Evolutionary conservation across 768 basidiomycete genomes (phyloP).

Genomic region (Boletus vermiculosoides): DNA sequence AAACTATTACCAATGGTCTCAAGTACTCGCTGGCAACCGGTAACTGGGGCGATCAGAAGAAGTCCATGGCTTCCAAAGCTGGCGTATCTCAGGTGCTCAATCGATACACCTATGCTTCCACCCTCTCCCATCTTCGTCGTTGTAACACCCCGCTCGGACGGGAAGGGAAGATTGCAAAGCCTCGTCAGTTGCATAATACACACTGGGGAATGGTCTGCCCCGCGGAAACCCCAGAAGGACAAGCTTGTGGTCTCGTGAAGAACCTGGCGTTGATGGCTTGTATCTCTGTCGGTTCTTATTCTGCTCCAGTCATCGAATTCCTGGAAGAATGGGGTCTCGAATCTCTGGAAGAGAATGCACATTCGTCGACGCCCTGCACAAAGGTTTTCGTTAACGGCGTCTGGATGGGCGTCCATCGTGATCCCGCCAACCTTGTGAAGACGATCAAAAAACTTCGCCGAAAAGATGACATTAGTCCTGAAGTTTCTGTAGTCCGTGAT

Average conservation of each 20-base stretch:
- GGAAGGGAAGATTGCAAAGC: constrained; percentile 98
- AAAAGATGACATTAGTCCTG: constrained; percentile 92
- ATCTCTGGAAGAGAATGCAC: constrained; percentile 90
- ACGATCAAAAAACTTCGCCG: constrained; percentile 91
- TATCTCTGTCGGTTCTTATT: constrained; percentile 95
- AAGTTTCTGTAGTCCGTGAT: constrained; percentile 97
- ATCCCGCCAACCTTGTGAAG: constrained; percentile 87
- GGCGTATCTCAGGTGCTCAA: constrained; percentile 99
- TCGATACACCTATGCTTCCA: constrained; percentile 98
- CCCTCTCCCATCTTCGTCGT: constrained; percentile 94
- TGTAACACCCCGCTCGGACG: constrained; percentile 98
- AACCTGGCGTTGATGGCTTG: constrained; percentile 97
- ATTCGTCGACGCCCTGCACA: constrained; percentile 78
- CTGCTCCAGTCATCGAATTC: constrained; percentile 96
- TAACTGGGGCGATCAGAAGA: constrained; percentile 99
- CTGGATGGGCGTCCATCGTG: constrained; percentile 98
- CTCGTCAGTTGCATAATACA: constrained; percentile 97
- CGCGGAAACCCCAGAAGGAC: constrained; percentile 98
- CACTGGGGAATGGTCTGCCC: constrained; percentile 99
- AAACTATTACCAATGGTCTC: constrained; percentile 96
- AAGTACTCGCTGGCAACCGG: constrained; percentile 98
- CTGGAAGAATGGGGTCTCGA: constrained; percentile 98
- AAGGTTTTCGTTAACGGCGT: constrained; percentile 99
- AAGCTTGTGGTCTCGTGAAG: constrained; percentile 98
- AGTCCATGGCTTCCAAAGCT: constrained; percentile 95